A percentile compares a stretch with the other conserved stretches of the same genome.
Conservation (phyloP, 192 early-diverging fungal genomes). For the Thamnidium elegans region DNA sequence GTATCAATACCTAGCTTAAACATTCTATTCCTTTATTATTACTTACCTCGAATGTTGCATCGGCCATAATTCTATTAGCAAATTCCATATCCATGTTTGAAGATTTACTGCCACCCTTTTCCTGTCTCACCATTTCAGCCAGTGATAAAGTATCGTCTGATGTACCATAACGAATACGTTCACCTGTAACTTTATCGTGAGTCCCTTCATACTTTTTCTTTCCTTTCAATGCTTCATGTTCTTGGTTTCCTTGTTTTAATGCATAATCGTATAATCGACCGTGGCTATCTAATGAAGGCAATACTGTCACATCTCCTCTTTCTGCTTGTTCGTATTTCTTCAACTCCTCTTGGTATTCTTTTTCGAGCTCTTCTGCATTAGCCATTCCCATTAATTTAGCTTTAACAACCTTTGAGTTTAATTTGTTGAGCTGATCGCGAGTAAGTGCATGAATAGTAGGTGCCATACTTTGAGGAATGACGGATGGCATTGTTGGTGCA, state of each 20-base stretch:
- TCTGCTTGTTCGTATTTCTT: constrained; percentile 34
- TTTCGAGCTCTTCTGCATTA: constrained; percentile 63
- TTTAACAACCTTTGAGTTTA: constrained; percentile 77
- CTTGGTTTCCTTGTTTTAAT: constrained; percentile 19
- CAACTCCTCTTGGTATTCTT: constrained; percentile 66
- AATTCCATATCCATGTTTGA: constrained; percentile 63
- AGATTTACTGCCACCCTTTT: constrained; percentile 50
- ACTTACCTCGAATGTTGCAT: constrained; percentile 57
- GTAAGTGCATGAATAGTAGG: constrained; percentile 34
- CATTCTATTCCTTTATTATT: constrained; percentile 13
- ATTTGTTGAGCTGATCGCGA: constrained; percentile 77
- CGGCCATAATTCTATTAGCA: constrained; percentile 65
- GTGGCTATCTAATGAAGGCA: constrained; percentile 54
- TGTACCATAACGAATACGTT: constrained; percentile 58
- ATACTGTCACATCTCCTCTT: constrained; percentile 25
- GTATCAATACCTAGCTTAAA: background rate
- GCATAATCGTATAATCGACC: constrained; percentile 58
- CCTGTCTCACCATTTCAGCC: constrained; percentile 67
- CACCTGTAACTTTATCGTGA: constrained; percentile 57
- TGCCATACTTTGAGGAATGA: constrained; percentile 1
- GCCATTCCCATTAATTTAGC: constrained; percentile 69
- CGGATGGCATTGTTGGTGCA: background rate
- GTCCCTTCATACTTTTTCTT: constrained; percentile 51
- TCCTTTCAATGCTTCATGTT: constrained; percentile 29
- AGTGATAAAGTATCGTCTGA: constrained; percentile 56